Base-by-base conservation (phyloP, 2,329 filamentous ascomycete species). In the Lasiodiplodia citricola region DNA sequence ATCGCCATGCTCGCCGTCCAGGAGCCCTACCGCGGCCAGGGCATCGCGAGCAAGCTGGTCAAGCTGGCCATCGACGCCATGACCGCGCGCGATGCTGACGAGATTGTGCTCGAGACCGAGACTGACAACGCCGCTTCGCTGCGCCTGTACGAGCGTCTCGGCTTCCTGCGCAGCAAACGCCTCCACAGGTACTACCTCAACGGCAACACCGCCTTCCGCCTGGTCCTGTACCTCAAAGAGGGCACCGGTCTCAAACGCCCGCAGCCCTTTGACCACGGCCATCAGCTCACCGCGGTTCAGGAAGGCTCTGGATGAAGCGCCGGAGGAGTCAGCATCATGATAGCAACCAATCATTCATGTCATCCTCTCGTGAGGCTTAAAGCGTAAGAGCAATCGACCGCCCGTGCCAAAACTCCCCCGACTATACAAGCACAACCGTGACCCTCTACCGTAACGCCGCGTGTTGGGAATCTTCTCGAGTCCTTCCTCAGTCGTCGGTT, bases 1-100 rank as follows among this genome's bases (percentile, higher is more conserved):
- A 98, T 99, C 74, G 96, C 96, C 76, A 99, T 99, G 96, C 87
- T 99, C 52, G 96, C 96, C n/a, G 94, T 97, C 5, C 88, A 90
- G 54, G 89, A 93, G 50, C 84, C 89, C 31, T 91, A 93, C 75
- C 90, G 96, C 25, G 94, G 94, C 6, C 88, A 90, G 71, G 95
- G 96, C 1, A 94, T 99, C 69, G 96, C 82, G 7, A 97, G 94
- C 0, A 90, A 90, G 51, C 86, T 99, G 11, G 96, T 99, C n/a
- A 88, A 91, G 71, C 90, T 89, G 84, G 94, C 94, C 23, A 94
- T 99, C 71, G 93, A 97, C 73, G 91, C 92, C 71, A 99, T 99
- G 96, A 88, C 89, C 13, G 87, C 88, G 68, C 87, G 91, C 64
- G 87, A 92, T 74, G 96, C 96, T 28, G 95, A 98, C 77, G 96